These are phyloP conservation scores for Flaveria bidentis DNA, from an alignment of 129 eudicot genomes.

Conservation along the genomic window DNA sequence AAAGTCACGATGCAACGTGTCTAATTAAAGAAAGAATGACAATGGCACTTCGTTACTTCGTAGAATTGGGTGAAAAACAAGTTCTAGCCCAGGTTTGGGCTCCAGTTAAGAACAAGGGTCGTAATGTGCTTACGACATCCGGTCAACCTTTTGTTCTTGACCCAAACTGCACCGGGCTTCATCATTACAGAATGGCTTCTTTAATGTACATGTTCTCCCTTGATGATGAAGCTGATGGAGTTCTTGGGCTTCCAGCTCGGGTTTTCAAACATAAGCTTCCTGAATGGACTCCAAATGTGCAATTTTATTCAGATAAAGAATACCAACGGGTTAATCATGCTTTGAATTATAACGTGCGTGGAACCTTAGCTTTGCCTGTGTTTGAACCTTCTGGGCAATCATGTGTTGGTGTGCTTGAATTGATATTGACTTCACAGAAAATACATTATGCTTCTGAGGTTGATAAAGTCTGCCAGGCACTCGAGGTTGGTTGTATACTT, in stretches of 20 bases:
- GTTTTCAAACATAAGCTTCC: conserved; percentile 77
- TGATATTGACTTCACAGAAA: conserved; percentile 84
- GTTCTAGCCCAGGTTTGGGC: conserved; percentile 93
- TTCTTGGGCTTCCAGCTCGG: conserved; percentile 86
- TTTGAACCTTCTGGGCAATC: conserved; percentile 81
- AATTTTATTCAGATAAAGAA: conserved; percentile 83
- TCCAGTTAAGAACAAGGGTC: conserved; percentile 61
- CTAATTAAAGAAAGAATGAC: conserved; percentile 91
- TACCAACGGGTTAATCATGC: conserved; percentile 78
- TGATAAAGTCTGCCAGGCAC: conserved; percentile 96
- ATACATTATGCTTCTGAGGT: conserved; percentile 97
- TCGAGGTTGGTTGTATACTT: conserved; percentile 58
- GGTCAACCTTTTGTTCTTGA: conserved; percentile 96
- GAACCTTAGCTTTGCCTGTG: conserved; percentile 88
- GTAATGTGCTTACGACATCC: conserved; percentile 72
- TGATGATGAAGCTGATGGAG: conserved; percentile 66
- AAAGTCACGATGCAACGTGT: conserved; percentile 51
- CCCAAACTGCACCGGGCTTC: conserved; percentile 76
- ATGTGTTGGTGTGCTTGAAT: conserved; percentile 94
- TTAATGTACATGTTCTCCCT: conserved; percentile 66
- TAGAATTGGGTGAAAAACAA: conserved; percentile 72
- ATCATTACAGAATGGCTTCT: conserved; percentile 86
- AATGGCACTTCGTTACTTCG: conserved; percentile 86
- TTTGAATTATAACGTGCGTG: conserved; percentile 69
- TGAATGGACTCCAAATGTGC: conserved; percentile 98